Conservation (phyloP, 2,329 filamentous ascomycete genomes). For the Fusarium sp. region DNA sequence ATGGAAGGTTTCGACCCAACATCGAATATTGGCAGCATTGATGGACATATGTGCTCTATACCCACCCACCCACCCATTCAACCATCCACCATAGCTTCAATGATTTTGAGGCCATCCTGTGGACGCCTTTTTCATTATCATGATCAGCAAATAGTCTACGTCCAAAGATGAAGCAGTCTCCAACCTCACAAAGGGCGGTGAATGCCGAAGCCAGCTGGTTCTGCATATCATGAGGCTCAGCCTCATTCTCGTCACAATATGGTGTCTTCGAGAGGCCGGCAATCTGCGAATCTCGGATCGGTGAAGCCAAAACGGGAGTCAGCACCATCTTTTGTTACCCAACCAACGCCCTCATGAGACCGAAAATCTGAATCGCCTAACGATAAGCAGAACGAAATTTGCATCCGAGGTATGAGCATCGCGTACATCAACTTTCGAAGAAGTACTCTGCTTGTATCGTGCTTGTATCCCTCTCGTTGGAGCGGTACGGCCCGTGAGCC, state of each 20-base stretch:
- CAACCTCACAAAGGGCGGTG: slow-evolving; percentile 26
- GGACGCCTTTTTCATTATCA: slow-evolving; percentile 23
- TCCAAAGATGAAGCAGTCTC: slow-evolving; percentile 5
- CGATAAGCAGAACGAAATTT: neutral
- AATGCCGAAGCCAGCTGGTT: slow-evolving; percentile 1
- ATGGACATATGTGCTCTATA: neutral
- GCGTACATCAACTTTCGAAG: slow-evolving; percentile 6
- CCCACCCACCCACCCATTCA: slow-evolving; percentile 26
- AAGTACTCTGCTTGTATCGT: slow-evolving; percentile 31
- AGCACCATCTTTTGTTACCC: slow-evolving; percentile 16
- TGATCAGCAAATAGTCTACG: slow-evolving; percentile 11
- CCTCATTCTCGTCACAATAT: slow-evolving; percentile 11
- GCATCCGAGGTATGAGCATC: slow-evolving; percentile 7
- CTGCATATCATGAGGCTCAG: slow-evolving; percentile 18
- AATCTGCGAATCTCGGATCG: slow-evolving; percentile 15
- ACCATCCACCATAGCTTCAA: slow-evolving; percentile 6
- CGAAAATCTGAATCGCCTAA: neutral
- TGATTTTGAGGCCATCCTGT: slow-evolving; percentile 35
- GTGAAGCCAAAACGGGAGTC: slow-evolving; percentile 18
- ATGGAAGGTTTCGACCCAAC: neutral
- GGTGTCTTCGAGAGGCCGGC: slow-evolving; percentile 3
- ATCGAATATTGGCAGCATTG: neutral
- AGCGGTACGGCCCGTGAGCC: slow-evolving; percentile 18
- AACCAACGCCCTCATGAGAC: slow-evolving; percentile 22
- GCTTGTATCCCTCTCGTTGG: slow-evolving; percentile 1